Conservation (phyloP, 768 basidiomycete species). For the Mycena latifolia region DNA sequence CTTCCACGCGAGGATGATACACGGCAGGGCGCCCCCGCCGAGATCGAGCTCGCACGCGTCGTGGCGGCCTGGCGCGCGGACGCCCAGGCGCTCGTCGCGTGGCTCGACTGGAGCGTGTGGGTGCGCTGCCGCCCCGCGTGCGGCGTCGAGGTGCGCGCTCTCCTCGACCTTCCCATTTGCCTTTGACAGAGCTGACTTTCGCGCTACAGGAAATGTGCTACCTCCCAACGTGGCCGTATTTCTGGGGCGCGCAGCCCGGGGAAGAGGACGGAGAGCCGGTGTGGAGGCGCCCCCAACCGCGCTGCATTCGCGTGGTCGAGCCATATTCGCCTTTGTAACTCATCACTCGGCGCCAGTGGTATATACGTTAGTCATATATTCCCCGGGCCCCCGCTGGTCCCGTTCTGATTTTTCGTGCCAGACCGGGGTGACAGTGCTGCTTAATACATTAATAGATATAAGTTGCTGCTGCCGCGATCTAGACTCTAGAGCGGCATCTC, state of each 20-base stretch:
- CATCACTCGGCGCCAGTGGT: too few relatives aligned
- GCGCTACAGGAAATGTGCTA: slow-evolving; percentile 25
- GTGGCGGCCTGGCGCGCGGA: slow-evolving; percentile 18
- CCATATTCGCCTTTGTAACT: slow-evolving; percentile 4
- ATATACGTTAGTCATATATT: too few relatives aligned
- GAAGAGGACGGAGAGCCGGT: not conserved
- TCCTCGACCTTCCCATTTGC: not conserved
- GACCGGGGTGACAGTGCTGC: too few relatives aligned
- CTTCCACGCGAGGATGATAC: not conserved
- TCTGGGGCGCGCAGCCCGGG: slow-evolving; percentile 1
- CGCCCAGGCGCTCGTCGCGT: slow-evolving; percentile 4
- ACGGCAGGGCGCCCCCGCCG: too few relatives aligned
- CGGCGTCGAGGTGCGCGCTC: slow-evolving; percentile 8
- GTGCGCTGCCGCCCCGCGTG: slow-evolving; percentile 31
- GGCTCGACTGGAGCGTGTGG: slow-evolving; percentile 37
- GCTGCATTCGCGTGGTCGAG: slow-evolving; percentile 1
- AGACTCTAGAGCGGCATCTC: too few relatives aligned
- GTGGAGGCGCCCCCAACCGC: slow-evolving; percentile 10
- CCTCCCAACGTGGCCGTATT: slow-evolving; percentile 24
- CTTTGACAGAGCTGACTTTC: too few relatives aligned
- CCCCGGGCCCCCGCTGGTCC: too few relatives aligned
- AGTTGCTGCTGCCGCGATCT: too few relatives aligned
- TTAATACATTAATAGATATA: too few relatives aligned
- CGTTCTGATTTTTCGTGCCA: too few relatives aligned
- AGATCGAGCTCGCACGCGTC: not conserved